phyloP scores from a whole-genome alignment of 176 grass and related monocot species.

The Puya raimondii region DNA sequence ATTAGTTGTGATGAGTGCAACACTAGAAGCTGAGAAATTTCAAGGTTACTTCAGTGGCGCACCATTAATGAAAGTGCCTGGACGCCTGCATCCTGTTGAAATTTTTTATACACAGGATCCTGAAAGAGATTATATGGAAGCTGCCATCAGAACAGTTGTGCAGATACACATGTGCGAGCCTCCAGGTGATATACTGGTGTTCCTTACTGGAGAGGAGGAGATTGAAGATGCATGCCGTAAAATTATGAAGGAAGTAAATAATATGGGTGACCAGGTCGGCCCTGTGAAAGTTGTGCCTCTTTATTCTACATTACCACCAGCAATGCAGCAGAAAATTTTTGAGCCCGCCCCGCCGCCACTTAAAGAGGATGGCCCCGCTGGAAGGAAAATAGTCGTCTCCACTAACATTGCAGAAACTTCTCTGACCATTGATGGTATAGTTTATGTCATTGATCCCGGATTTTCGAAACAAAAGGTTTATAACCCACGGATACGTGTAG shows the following conservation, averaged over 20 bases:
- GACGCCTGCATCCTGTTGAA: constrained; percentile 87
- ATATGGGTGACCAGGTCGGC: constrained; percentile 25
- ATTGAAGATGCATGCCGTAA: constrained; percentile 52
- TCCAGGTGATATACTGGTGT: constrained; percentile 48
- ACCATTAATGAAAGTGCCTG: constrained; percentile 86
- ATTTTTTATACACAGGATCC: constrained; percentile 98
- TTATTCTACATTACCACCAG: constrained; percentile 40
- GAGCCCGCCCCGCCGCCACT: constrained; percentile 26
- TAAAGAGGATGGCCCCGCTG: constrained; percentile 18
- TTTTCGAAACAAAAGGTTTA: constrained; percentile 61
- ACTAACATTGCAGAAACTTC: constrained; percentile 83
- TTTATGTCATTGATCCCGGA: constrained; percentile 49
- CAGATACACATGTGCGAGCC: constrained; percentile 42
- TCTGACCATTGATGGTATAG: constrained; percentile 63
- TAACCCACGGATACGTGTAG: constrained; percentile 46
- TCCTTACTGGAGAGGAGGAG: constrained; percentile 67
- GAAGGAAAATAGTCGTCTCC: constrained; percentile 50
- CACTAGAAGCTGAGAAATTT: constrained; percentile 93
- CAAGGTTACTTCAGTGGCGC: constrained; percentile 69
- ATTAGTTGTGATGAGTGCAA: constrained; percentile 94
- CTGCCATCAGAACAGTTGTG: constrained; percentile 33
- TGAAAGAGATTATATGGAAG: constrained; percentile 94
- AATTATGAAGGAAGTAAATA: constrained; percentile 30
- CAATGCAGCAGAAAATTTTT: constrained; percentile 54
- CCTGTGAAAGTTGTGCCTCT: constrained; percentile 38